Evolutionary conservation across 345 rosid genomes (phyloP).

Genomic region (Brassica incana): DNA sequence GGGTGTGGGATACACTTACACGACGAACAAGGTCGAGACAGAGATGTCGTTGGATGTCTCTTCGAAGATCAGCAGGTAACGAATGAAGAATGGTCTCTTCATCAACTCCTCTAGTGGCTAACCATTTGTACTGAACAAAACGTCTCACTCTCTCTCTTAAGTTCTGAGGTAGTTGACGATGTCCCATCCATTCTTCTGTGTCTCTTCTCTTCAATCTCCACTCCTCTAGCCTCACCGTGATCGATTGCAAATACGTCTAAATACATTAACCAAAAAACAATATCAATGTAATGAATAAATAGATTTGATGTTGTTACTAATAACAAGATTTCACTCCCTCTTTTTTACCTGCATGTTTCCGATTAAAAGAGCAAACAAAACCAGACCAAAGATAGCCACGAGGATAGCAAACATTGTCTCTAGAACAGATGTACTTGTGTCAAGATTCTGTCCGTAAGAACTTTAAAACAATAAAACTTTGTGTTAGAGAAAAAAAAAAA

Average conservation of each 20-base stretch:
- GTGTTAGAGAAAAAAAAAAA: neutral
- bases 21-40: constrained; percentile 82
- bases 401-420: constrained; percentile 63
- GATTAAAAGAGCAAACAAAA: constrained; percentile 63
- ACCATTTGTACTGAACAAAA: constrained; percentile 74
- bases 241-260: constrained; percentile 75
- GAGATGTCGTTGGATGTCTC: constrained; percentile 76
- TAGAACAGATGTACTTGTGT: constrained; percentile 50
- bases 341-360: constrained; percentile 64
- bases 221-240: constrained; percentile 70
- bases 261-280: constrained; percentile 1
- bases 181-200: constrained; percentile 76
- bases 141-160: constrained; percentile 51
- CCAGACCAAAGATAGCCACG: constrained; percentile 57
- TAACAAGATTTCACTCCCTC: constrained; percentile 12
- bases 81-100: constrained; percentile 65
- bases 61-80: constrained; percentile 69
- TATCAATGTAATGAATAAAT: neutral
- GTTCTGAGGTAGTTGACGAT: constrained; percentile 61
- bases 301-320: neutral
- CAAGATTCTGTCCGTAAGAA: constrained; percentile 55
- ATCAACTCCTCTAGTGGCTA: constrained; percentile 72
- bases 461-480: constrained; percentile 37
- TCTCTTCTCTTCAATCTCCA: constrained; percentile 74
- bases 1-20: constrained; percentile 43